These are phyloP conservation scores for Sugiyamaella smithiae DNA, from an alignment of 805 yeast genomes.

Conservation along the genomic window DNA sequence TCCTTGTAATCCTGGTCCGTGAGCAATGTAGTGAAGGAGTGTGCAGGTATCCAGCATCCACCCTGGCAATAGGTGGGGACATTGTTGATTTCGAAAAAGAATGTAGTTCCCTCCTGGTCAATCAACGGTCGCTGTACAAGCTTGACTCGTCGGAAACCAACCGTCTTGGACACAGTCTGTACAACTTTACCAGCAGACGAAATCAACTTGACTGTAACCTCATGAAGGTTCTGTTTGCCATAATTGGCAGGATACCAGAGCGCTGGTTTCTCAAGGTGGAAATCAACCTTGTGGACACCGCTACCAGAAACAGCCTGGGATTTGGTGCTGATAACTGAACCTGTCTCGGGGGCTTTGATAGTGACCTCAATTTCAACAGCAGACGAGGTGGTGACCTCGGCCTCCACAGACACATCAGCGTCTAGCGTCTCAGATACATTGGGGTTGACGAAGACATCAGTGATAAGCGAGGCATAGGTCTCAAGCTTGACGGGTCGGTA, in stretches of 20 bases:
- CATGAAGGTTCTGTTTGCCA: slow-evolving; percentile 40
- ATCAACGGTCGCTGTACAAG: slow-evolving; percentile 38
- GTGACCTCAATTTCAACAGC: slow-evolving; percentile 15
- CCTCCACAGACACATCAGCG: slow-evolving; percentile 15
- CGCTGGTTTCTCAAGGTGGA: slow-evolving; percentile 30
- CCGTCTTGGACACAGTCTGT: slow-evolving; percentile 24
- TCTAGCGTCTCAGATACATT: slow-evolving; percentile 18
- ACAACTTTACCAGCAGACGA: slow-evolving; percentile 10
- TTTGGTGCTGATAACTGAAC: not conserved
- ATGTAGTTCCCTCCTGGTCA: slow-evolving; percentile 39
- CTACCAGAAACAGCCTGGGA: not conserved
- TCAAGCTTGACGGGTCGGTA: slow-evolving; percentile 39
- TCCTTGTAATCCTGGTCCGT: slow-evolving; percentile 37
- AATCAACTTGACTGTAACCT: slow-evolving; percentile 22
- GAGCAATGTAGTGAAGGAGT: slow-evolving; percentile 38
- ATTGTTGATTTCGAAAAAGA: slow-evolving; percentile 44
- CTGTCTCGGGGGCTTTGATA: not conserved
- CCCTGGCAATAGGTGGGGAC: slow-evolving; percentile 42
- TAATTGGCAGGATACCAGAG: slow-evolving; percentile 44
- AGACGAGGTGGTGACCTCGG: slow-evolving; percentile 2
- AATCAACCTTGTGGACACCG: slow-evolving; percentile 8
- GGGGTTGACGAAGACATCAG: slow-evolving; percentile 24
- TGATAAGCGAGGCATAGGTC: slow-evolving; percentile 23
- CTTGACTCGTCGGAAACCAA: slow-evolving; percentile 42
- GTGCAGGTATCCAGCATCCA: slow-evolving; percentile 51